These are phyloP conservation scores for Talaromyces piceae DNA, from an alignment of 2,329 filamentous ascomycete genomes.

Conservation along the genomic window DNA sequence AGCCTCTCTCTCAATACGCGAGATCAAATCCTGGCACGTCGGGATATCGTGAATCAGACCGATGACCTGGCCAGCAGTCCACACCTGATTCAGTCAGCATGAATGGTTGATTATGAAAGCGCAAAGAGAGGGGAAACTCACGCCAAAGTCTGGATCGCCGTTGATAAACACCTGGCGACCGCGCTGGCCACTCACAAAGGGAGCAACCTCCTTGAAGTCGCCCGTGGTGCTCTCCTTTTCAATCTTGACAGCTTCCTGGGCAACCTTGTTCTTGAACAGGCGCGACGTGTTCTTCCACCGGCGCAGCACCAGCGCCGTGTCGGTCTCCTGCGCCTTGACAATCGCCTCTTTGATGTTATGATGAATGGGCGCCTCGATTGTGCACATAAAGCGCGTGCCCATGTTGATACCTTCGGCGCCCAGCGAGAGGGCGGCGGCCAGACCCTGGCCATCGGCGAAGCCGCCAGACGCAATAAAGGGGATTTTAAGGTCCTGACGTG, in stretches of 20 bases:
- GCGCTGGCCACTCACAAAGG: constrained; percentile 80
- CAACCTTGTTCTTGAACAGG: constrained; percentile 84
- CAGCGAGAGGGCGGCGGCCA: constrained; percentile 82
- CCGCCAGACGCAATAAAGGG: constrained; percentile 96
- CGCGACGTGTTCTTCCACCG: constrained; percentile 90
- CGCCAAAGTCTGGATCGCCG: constrained; percentile 83
- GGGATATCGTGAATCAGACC: constrained; percentile 78
- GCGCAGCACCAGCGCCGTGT: constrained; percentile 80
- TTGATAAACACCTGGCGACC: constrained; percentile 87
- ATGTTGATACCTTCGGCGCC: constrained; percentile 96
- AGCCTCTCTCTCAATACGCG: constrained; percentile 70
- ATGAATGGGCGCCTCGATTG: constrained; percentile 86
- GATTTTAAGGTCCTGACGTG: constrained; percentile 72
- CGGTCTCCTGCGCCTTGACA: constrained; percentile 77
- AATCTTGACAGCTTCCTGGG: constrained; percentile 67
- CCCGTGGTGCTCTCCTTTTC: constrained; percentile 76
- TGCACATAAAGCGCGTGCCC: constrained; percentile 97
- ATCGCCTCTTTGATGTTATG: constrained; percentile 90
- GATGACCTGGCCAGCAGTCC: constrained; percentile 96
- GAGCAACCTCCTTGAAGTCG: constrained; percentile 82
- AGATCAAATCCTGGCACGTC: constrained; percentile 61
- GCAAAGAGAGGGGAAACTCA: constrained; percentile 43
- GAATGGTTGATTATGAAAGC: not conserved
- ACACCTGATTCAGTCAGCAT: constrained; percentile 54
- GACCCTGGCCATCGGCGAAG: constrained; percentile 87